These are phyloP conservation scores for Diaporthe nobilis DNA, from an alignment of 2,329 filamentous ascomycete species.

Conservation along the genomic window DNA sequence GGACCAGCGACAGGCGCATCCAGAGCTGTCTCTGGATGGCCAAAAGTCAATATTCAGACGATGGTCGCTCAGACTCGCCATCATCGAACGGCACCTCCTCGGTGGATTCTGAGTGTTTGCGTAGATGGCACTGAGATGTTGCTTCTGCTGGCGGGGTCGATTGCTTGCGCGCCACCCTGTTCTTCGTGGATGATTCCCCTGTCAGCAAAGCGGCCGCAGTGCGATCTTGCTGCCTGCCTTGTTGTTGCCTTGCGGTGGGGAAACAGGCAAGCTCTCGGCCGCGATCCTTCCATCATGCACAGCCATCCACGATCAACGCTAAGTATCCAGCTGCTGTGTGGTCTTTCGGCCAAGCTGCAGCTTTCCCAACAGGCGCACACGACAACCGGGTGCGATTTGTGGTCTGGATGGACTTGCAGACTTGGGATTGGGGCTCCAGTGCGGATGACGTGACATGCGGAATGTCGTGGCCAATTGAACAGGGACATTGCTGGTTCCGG, in stretches of 20 bases:
- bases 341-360: not conserved
- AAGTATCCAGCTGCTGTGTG: not conserved
- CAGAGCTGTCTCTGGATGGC: not conserved
- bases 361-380: not conserved
- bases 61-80: not conserved
- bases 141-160: not conserved
- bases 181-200: not conserved
- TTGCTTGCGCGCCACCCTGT: not conserved
- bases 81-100: not conserved
- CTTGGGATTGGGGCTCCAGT: not conserved
- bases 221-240: conserved; percentile 23
- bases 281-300: conserved; percentile 26
- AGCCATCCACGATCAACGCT: conserved; percentile 3
- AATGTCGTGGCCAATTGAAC: conserved; percentile 15
- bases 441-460: conserved; percentile 13
- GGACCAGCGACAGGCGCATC: not conserved
- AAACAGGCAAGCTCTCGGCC: not conserved
- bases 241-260: conserved; percentile 3
- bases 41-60: not conserved
- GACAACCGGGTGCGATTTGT: too few relatives aligned
- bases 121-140: not conserved
- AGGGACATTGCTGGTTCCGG: conserved; percentile 20
- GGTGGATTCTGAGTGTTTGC: not conserved
- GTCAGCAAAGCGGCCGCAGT: not conserved
- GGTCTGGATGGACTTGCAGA: not conserved